Evolutionary conservation across 345 rosid genomes (phyloP).

Genomic region (Euphorbia peplus): DNA sequence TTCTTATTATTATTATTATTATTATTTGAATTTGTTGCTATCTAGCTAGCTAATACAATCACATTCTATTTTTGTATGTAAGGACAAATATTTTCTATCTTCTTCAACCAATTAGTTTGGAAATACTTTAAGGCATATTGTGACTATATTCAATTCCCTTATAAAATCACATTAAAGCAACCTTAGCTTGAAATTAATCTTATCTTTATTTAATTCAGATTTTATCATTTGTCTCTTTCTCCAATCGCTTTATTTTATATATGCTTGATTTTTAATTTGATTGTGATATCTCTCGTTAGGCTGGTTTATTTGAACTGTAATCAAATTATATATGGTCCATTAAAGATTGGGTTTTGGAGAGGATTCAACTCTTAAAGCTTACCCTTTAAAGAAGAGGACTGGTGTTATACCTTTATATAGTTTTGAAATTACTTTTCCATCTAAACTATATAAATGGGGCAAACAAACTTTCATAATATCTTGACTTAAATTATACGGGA

Average conservation of each 20-base stretch:
- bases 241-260: not conserved
- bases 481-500: not conserved
- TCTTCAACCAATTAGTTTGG: not conserved
- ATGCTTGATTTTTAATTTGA: not conserved
- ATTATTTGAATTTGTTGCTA: not conserved
- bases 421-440: not conserved
- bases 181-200: not conserved
- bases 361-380: not conserved
- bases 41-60: not conserved
- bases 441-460: not conserved
- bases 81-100: not conserved
- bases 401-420: not conserved
- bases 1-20: not conserved
- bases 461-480: not conserved
- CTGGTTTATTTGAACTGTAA: conserved; percentile 2
- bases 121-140: not conserved
- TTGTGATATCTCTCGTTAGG: not conserved
- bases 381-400: not conserved
- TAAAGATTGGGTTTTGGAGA: not conserved
- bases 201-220: conserved; percentile 7
- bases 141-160: not conserved
- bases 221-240: not conserved
- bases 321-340: not conserved
- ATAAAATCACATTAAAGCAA: not conserved
- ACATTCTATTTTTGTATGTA: not conserved